Evolutionary conservation across 768 basidiomycete genomes (phyloP).

Genomic region (Hysterangium stoloniferum): DNA sequence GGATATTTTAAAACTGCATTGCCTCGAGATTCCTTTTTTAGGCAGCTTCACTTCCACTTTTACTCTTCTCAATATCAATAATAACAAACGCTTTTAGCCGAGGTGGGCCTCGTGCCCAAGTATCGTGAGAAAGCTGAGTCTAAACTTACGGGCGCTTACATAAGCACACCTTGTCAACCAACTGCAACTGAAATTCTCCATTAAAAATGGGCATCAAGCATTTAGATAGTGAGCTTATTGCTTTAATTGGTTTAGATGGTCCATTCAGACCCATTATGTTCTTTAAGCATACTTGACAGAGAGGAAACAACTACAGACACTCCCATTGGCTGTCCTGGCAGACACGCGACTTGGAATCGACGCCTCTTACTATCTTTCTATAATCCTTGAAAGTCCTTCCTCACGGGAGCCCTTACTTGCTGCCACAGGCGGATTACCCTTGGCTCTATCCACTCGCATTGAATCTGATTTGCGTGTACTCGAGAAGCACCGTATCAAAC

Average conservation of each 20-base stretch:
- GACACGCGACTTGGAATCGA: slow-evolving; percentile 97
- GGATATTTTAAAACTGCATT: too few species aligned
- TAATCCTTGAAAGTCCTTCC: slow-evolving; percentile 64
- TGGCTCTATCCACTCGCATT: slow-evolving; percentile 80
- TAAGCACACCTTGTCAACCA: background rate
- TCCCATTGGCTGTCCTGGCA: slow-evolving; percentile 71
- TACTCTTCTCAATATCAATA: too few species aligned
- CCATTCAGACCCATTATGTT: background rate
- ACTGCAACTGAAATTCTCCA: background rate
- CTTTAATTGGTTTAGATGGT: background rate
- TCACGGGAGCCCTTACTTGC: slow-evolving; percentile 88
- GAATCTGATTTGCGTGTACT: slow-evolving; percentile 86
- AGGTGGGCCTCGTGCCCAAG: too few species aligned
- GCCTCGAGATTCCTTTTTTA: too few species aligned
- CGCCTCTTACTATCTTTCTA: slow-evolving; percentile 81
- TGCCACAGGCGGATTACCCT: slow-evolving; percentile 90
- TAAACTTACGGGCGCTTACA: too few species aligned
- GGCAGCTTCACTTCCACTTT: too few species aligned
- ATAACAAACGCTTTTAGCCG: too few species aligned
- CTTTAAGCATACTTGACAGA: slow-evolving; percentile 72
- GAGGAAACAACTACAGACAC: slow-evolving; percentile 81
- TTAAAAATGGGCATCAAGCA: slow-evolving; percentile 24
- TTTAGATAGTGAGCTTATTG: slow-evolving; percentile 19
- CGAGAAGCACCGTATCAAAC: slow-evolving; percentile 90
- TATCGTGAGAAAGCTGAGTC: too few species aligned